Percentiles rank a stretch among this genome's conserved stretches.
Evolutionary conservation across 345 rosid species (phyloP).

Genomic region (Linum lewisii): DNA sequence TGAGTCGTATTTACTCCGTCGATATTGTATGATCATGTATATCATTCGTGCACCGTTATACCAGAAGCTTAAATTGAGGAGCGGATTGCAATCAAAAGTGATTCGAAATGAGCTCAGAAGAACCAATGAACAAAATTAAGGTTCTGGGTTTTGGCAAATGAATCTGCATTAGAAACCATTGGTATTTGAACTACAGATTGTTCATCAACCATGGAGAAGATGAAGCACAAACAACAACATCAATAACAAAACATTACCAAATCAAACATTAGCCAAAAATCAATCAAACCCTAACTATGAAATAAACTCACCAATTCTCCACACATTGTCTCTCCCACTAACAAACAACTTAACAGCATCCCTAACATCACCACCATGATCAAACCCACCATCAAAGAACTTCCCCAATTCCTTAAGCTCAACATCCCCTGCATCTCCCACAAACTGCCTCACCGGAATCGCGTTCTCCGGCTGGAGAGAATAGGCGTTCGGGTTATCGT

Average conservation of each 20-base stretch:
- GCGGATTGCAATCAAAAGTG: no score
- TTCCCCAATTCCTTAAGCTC: conserved; percentile 45
- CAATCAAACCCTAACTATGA: conserved; percentile 1
- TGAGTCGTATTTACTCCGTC: no score
- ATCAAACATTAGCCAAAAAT: neutral
- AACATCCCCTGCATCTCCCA: conserved; percentile 38
- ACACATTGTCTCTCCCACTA: conserved; percentile 2
- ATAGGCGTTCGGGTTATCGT: conserved; percentile 75
- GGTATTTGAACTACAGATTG: no score
- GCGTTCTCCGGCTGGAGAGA: conserved; percentile 72
- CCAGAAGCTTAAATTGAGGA: no score
- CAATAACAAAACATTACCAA: neutral
- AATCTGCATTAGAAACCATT: no score
- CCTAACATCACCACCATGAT: conserved; percentile 75
- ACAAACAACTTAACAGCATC: conserved; percentile 49
- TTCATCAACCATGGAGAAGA: neutral
- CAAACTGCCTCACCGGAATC: conserved; percentile 55
- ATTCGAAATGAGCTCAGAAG: no score
- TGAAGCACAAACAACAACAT: neutral
- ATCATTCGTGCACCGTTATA: no score
- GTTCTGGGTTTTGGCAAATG: no score
- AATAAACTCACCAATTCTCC: neutral
- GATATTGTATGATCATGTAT: no score
- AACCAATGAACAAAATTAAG: no score
- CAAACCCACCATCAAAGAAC: conserved; percentile 49